phyloP scores from a whole-genome alignment of 1,139 yeast species.

The Lodderomyces elongisporus region DNA sequence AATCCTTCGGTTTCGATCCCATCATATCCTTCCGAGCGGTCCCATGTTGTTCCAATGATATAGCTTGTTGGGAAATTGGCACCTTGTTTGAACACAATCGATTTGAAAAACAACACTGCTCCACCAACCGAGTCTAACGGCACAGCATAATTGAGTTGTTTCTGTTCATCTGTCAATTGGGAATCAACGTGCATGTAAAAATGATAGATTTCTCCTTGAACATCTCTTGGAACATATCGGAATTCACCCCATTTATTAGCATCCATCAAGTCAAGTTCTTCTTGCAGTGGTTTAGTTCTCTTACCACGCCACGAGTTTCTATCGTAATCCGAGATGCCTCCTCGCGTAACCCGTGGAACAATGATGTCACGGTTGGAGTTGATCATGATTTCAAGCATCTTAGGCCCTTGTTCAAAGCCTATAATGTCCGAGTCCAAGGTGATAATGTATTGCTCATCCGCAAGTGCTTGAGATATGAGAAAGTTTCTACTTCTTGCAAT shows the following conservation, averaged over 20 bases:
- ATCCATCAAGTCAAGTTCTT: constrained; percentile 26
- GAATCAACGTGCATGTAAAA: too few species aligned
- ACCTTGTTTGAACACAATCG: constrained; percentile 39
- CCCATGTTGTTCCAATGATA: constrained; percentile 43
- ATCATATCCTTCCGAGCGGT: constrained; percentile 42
- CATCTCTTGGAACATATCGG: constrained; percentile 34
- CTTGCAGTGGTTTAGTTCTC: constrained; percentile 28
- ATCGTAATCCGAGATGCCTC: constrained; percentile 27
- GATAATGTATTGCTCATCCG: constrained; percentile 32
- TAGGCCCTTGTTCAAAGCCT: constrained; percentile 19
- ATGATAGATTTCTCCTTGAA: constrained; percentile 23
- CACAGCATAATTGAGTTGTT: constrained; percentile 17
- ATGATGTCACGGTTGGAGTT: constrained; percentile 32
- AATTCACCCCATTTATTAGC: constrained; percentile 24
- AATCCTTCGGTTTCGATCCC: constrained; percentile 49
- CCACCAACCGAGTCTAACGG: constrained; percentile 46
- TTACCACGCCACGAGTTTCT: constrained; percentile 42
- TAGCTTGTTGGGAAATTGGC: constrained; percentile 39
- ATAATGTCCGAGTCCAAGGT: constrained; percentile 43
- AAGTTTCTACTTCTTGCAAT: constrained; percentile 36
- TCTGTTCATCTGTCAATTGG: constrained; percentile 10
- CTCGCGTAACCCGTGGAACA: constrained; percentile 31
- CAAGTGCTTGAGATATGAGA: constrained; percentile 23
- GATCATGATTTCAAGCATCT: constrained; percentile 23
- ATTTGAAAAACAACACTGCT: constrained; percentile 37